Evolutionary conservation across 2,329 filamentous ascomycete genomes (phyloP).

Genomic region (Neonectria sp.): DNA sequence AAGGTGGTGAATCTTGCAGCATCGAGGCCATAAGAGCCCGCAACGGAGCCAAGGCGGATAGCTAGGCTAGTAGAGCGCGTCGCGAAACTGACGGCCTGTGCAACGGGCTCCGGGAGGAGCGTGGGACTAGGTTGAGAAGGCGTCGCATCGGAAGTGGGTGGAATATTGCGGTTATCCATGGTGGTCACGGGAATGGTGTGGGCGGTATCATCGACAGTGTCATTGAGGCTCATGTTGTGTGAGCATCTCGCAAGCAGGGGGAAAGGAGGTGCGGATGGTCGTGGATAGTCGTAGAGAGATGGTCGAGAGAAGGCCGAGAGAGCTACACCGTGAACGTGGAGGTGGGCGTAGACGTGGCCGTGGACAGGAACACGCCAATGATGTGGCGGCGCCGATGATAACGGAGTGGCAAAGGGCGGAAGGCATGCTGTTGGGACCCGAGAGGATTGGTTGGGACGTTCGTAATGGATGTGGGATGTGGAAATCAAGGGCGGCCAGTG

Average conservation of each 20-base stretch:
- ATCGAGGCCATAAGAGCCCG: slow-evolving; percentile 67
- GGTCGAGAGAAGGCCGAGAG: slow-evolving; percentile 2
- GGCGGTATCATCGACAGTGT: slow-evolving; percentile 24
- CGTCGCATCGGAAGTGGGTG: slow-evolving; percentile 33
- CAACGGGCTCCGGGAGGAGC: slow-evolving; percentile 71
- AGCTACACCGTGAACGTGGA: neutral
- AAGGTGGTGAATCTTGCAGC: slow-evolving; percentile 70
- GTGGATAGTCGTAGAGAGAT: neutral
- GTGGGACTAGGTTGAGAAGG: slow-evolving; percentile 56
- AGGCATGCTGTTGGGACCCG: slow-evolving; percentile 36
- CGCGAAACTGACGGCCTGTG: slow-evolving; percentile 72
- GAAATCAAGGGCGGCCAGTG: slow-evolving; percentile 20
- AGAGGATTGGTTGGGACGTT: slow-evolving; percentile 22
- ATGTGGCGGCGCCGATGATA: slow-evolving; percentile 38
- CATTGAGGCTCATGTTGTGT: slow-evolving; percentile 9
- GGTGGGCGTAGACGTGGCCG: slow-evolving; percentile 1
- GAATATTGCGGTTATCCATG: slow-evolving; percentile 40
- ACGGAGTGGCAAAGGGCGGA: slow-evolving; percentile 39
- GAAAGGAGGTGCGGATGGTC: slow-evolving; percentile 7
- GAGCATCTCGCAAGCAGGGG: slow-evolving; percentile 18
- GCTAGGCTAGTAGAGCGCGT: slow-evolving; percentile 73
- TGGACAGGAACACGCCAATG: slow-evolving; percentile 36
- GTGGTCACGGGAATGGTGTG: slow-evolving; percentile 8
- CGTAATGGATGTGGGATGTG: slow-evolving; percentile 3
- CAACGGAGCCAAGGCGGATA: slow-evolving; percentile 67